Evolutionary conservation across 2,329 filamentous ascomycete genomes (phyloP).

Genomic region (Microdochium paspali): DNA sequence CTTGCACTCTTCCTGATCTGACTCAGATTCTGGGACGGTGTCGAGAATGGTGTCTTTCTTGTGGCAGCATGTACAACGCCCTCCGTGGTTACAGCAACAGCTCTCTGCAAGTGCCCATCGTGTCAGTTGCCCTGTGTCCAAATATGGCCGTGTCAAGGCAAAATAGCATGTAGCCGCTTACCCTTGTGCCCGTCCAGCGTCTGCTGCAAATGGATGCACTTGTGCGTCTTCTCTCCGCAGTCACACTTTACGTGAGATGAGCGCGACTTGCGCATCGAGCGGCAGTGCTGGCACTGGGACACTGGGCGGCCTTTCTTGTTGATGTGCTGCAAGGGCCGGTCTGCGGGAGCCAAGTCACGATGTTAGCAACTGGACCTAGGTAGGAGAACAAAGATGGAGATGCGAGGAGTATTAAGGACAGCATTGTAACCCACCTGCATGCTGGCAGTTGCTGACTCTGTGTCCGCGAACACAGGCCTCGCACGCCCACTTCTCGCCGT

Average conservation of each 20-base stretch:
- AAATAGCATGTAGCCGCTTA: constrained; percentile 27
- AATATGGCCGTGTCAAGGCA: constrained; percentile 1
- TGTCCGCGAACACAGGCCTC: constrained; percentile 97
- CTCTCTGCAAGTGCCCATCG: constrained; percentile 35
- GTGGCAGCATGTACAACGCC: constrained; percentile 53
- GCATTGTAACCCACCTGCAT: constrained; percentile 62
- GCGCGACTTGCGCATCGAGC: constrained; percentile 89
- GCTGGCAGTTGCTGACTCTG: constrained; percentile 97
- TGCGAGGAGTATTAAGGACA: constrained; percentile 4
- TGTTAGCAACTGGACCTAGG: constrained; percentile 5
- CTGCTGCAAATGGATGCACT: constrained; percentile 51
- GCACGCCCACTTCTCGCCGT: constrained; percentile 97
- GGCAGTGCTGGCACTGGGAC: constrained; percentile 96
- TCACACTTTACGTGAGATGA: constrained; percentile 94
- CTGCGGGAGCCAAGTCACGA: constrained; percentile 31
- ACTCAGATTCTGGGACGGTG: constrained; percentile 55
- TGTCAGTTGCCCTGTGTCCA: constrained; percentile 11
- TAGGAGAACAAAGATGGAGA: constrained; percentile 1
- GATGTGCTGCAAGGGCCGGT: constrained; percentile 86
- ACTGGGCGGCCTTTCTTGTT: constrained; percentile 97
- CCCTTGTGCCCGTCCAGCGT: constrained; percentile 49
- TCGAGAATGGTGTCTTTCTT: constrained; percentile 55
- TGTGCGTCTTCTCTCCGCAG: constrained; percentile 85
- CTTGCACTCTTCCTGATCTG: constrained; percentile 34
- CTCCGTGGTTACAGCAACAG: constrained; percentile 63